Evolutionary conservation across 306 rosid genomes (phyloP), one percentile per base, ranked within the genome.

Genomic region (Prosopis cineraria): DNA sequence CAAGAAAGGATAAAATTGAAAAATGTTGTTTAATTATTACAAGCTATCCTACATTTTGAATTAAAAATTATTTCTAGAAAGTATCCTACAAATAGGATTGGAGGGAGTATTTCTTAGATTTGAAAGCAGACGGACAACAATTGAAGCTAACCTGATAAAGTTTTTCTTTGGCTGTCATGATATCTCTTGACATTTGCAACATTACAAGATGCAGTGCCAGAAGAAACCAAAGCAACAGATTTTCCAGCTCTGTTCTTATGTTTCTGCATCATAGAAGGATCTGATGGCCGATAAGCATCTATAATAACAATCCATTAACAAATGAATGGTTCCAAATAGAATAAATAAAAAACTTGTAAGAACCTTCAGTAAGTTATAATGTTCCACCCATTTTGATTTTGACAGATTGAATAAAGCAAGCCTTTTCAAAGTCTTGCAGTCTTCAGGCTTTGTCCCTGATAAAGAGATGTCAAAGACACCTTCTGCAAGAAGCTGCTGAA

Each of bases 401-500:
- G 84, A 85, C 8, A 87, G 79, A 82, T 86, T 88, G 86, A 80
- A 79, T 29, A 96, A 52, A 20, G 87, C 94, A 80, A 91, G 92
- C 85, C 89, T 88, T 86, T 84, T 88, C 83, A 96, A 83, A 66
- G 90, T 88, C 87, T 84, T 90, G 89, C 97, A 88, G 80, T 96
- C 99, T 83, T 96, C 99, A 5, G 86, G 82, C 79, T 90, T 96
- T 58, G 84, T 82, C 76, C 89, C 97, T 0, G 73, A 73, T 73
- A 90, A 78, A 80, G 98, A 93, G 81, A 82, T 74, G 66, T 96
- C 96, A 56, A 93, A 93, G 78, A 91, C 85, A 31, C 99, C 99
- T 85, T 91, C 94, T 17, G 73, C 78, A n/a, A 96, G 97, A 79
- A 96, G 92, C 88, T 90, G 94, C 88, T 96, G 99, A 82, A 91